Base-by-base conservation (phyloP, 2,329 filamentous ascomycete species). In the Pezicula radicicola region DNA sequence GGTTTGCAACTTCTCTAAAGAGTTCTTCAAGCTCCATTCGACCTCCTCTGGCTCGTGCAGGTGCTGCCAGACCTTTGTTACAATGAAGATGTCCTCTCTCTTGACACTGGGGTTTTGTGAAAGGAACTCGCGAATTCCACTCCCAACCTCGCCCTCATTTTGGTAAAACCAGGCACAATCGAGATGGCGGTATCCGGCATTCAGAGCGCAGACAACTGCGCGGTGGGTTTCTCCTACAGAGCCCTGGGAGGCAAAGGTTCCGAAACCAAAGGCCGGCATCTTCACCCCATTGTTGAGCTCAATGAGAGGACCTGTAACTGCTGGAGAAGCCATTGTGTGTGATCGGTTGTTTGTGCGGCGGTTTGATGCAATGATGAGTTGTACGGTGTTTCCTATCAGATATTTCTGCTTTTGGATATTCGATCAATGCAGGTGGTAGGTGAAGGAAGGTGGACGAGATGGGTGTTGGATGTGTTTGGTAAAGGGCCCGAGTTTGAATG, bases 11-110 rank as follows among this genome's bases (percentile, higher is more conserved):
- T 80, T 79, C 71, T 84, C 79, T 67, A 94, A 74, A 62, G 85
- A 88, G 75, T 87, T 83, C 59, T 89, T 82, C 41, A 94, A 77
- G 43, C 81, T 85, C 66, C 86, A 75, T 71, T 88, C 84, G 15
- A 84, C 84, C 15, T 85, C 79, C 36, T 80, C 82, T 4, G 63
- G 63, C 68, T 75, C 58, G 70, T 88, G 86, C 72, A 88, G 90
- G 48, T 88, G 89, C 64, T 85, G 85, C 89, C 90, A 95, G 36
- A 92, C 80, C 78, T 96, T 95, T 63, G 85, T 90, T 50, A 89
- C 88, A 53, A 95, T 82, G 72, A 94, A 95, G 55, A 95, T 72
- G 52, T 95, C 88, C 67, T 88, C 81, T 55, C 90, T 81, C 78
- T 86, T 88, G 55, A 81, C 76, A 18, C 87, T 87, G 6, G 82